Evolutionary conservation across 2,329 filamentous ascomycete genomes (phyloP), one percentile per base, ranked within the genome.

Genomic region (Ophiocordyceps camponoti-saundersi): DNA sequence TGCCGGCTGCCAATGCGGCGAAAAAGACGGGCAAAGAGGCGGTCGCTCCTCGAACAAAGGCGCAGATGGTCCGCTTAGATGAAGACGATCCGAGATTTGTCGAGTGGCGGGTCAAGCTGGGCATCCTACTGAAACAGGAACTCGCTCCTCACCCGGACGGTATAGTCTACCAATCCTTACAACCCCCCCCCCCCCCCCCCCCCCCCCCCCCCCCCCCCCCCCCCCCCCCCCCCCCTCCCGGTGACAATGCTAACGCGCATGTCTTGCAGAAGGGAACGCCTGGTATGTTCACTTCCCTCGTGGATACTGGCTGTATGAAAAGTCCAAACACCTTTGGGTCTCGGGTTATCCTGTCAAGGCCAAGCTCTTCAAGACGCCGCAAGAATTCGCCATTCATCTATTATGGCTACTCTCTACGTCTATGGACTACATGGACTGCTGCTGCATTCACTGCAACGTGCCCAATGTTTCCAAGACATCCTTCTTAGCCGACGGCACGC

Each of bases 311-410:
- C 56, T 70, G 3, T 70, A 70, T 48, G 63, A 70, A 53, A 66
- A 66, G 44, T 69, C 66, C 4, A 69, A 69, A 48, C 67, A 72
- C 48, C 66, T 71, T 20, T 70, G 67, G 61, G 63, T 72, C 4
- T 72, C 69, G 6, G 69, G 69, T 10, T 70, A 71, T 48, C 69
- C 69, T 6, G 59, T 65, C 50, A 70, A 71, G 50, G 55, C 61
- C 32, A 72, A 69, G 55, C 59, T 70, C 6, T 75, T 68, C 55
- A 72, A 70, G 55, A 71, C 67, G 42, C 71, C 72, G 0, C 69
- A 72, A 48, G 72, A 75, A 51, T 73, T 75, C 49, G 69, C 66
- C 5, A 59, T 71, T 10, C 72, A 75, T 50, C 51, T 72, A 22
- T 61, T 75, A 44, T 75, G 71, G 71, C 65, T 75, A 2, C 58